phyloP scores from a whole-genome alignment of 139 green algal species.

The Nannochloris sp. region DNA sequence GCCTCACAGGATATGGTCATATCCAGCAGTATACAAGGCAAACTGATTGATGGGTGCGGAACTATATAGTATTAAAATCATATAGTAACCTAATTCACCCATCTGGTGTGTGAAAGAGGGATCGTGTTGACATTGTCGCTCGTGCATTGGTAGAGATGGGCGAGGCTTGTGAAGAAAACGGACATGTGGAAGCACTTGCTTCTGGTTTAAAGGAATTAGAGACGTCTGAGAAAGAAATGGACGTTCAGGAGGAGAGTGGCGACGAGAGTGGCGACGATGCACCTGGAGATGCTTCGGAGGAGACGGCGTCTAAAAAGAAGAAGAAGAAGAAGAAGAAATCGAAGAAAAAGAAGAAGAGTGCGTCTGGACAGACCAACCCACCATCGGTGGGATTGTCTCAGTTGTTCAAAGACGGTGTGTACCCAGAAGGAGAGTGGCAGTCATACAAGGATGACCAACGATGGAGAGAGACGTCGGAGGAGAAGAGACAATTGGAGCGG shows the following conservation, averaged over 20 bases:
- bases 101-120: too few species aligned
- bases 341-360: conserved; percentile 30
- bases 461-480: conserved; percentile 84
- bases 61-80: background rate
- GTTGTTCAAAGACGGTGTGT: conserved; percentile 74
- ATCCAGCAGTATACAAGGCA: too few species aligned
- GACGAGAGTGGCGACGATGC: conserved; percentile 21
- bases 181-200: background rate
- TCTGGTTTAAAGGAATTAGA: background rate
- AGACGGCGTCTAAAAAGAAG: conserved; percentile 37
- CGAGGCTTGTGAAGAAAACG: conserved; percentile 54
- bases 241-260: conserved; percentile 19
- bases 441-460: conserved; percentile 79
- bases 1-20: too few species aligned
- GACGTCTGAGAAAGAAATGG: conserved; percentile 1
- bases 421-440: conserved; percentile 75
- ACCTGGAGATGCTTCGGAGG: conserved; percentile 12
- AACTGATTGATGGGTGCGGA: too few species aligned
- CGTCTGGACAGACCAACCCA: conserved; percentile 57
- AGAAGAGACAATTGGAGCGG: conserved; percentile 80
- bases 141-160: conserved; percentile 23
- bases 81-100: conserved; percentile 26
- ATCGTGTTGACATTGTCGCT: too few species aligned
- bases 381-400: conserved; percentile 77
- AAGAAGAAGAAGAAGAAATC: conserved; percentile 50